These are phyloP conservation scores for Ormosia emarginata DNA, from an alignment of 306 rosid genomes.

Conservation along the genomic window DNA sequence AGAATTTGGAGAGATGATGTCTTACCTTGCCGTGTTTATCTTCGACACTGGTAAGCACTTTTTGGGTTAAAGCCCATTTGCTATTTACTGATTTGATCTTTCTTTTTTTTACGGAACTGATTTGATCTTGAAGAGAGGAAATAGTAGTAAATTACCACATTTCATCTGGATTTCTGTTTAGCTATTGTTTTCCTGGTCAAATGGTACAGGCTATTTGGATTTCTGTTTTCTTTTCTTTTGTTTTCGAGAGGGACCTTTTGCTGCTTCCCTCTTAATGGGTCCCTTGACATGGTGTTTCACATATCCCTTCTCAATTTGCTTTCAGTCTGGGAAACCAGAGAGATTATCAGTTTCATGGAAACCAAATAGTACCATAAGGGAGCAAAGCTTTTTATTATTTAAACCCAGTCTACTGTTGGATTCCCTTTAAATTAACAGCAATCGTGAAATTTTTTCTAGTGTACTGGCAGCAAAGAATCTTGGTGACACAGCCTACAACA, in stretches of 20 bases:
- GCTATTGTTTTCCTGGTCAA: background rate
- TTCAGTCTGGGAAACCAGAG: background rate
- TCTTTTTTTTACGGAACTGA: no score
- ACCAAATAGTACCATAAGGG: background rate
- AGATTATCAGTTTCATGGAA: background rate
- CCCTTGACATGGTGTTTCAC: background rate
- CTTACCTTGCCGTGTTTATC: constrained; percentile 88
- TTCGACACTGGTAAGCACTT: constrained; percentile 81
- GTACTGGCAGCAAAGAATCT: constrained; percentile 84
- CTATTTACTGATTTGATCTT: background rate
- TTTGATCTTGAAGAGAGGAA: background rate
- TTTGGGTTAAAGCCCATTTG: background rate
- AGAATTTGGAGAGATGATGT: constrained; percentile 93
- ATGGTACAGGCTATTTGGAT: background rate
- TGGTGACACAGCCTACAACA: constrained; percentile 55
- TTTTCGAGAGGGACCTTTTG: background rate
- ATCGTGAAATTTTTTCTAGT: constrained; percentile 39
- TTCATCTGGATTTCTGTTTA: background rate
- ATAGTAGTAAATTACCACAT: background rate
- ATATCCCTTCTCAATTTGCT: background rate
- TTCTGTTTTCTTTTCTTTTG: background rate
- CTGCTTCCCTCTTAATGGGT: background rate
- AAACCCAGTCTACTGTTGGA: background rate
- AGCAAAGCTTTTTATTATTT: background rate
- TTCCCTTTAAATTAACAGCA: constrained; percentile 10